Percentiles rank a stretch among this genome's conserved stretches.
Evolutionary conservation across 805 yeast species (phyloP).

Genomic region (Priceomyces castillae): DNA sequence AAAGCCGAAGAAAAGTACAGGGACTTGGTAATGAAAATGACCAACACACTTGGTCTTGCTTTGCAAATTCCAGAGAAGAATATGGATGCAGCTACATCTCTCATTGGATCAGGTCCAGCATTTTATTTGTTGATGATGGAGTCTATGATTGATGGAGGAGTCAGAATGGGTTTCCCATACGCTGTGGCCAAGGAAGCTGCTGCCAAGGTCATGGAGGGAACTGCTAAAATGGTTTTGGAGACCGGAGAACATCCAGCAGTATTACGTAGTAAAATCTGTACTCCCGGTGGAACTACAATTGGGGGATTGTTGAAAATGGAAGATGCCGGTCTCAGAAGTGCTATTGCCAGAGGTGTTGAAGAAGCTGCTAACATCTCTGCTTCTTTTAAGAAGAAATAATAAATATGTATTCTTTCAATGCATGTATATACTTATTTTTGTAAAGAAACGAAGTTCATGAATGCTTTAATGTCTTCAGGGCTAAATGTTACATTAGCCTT

Average conservation of each 20-base stretch:
- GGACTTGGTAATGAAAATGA: conserved; percentile 49
- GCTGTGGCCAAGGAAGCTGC: conserved; percentile 82
- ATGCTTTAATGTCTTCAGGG: conserved; percentile 31
- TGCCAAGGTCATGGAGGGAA: conserved; percentile 90
- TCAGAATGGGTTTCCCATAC: conserved; percentile 89
- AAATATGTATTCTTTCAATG: conserved; percentile 6
- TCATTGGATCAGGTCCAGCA: conserved; percentile 97
- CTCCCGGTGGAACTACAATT: conserved; percentile 98
- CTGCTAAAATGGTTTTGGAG: conserved; percentile 82
- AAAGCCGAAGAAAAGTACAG: conserved; percentile 42
- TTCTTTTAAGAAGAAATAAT: conserved; percentile 38
- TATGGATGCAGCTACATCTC: conserved; percentile 94
- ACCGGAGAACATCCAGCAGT: conserved; percentile 87
- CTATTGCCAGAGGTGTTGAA: conserved; percentile 83
- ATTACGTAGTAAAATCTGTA: conserved; percentile 82
- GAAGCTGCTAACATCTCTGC: conserved; percentile 86
- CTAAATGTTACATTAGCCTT: conserved; percentile 29
- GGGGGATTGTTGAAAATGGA: conserved; percentile 93
- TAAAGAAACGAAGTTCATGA: conserved; percentile 21
- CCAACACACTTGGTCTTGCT: conserved; percentile 66
- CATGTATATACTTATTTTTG: conserved; percentile 4
- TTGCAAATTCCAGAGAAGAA: conserved; percentile 78
- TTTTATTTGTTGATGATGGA: conserved; percentile 87
- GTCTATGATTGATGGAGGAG: conserved; percentile 90
- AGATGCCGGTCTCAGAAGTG: conserved; percentile 83